Evolutionary conservation across 495 filamentous ascomycete genomes (phyloP).

Genomic region (Daldinia vernicosa): DNA sequence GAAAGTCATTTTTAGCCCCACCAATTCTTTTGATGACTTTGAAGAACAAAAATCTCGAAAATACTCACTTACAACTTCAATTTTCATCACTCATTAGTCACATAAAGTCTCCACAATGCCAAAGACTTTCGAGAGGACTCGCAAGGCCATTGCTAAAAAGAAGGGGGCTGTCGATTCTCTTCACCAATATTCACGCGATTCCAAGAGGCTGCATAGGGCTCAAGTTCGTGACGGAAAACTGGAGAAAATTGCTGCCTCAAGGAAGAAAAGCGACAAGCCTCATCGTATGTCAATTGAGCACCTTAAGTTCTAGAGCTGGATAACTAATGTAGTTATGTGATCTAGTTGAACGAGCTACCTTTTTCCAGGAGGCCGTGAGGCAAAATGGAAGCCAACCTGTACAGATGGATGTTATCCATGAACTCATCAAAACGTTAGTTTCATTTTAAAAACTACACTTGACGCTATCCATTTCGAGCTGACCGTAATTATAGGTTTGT

Average conservation of each 20-base stretch:
- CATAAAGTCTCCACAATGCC: conserved; percentile 65
- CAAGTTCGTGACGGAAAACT: conserved; percentile 79
- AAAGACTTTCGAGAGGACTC: conserved; percentile 76
- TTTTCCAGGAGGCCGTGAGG: conserved; percentile 70
- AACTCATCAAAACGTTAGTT: conserved; percentile 69
- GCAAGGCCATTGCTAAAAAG: conserved; percentile 84
- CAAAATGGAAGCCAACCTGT: conserved; percentile 64
- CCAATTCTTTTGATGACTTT: conserved; percentile 31
- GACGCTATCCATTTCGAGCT: neutral
- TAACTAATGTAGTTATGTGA: conserved; percentile 7
- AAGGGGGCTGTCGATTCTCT: conserved; percentile 73
- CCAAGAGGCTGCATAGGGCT: conserved; percentile 75
- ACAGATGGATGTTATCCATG: conserved; percentile 65
- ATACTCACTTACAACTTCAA: conserved; percentile 21
- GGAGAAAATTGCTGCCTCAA: conserved; percentile 66
- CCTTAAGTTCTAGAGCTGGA: neutral
- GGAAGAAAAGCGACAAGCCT: conserved; percentile 72
- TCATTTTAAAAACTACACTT: neutral
- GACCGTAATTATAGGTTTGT: conserved; percentile 66
- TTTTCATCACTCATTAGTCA: neutral
- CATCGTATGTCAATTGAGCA: conserved; percentile 61
- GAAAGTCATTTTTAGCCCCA: conserved; percentile 36
- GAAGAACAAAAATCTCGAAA: conserved; percentile 22
- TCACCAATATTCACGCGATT: conserved; percentile 85
- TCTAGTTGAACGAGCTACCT: conserved; percentile 74